Base-by-base conservation (phyloP, 768 basidiomycete species). In the Hygrophorus pudorinus region DNA sequence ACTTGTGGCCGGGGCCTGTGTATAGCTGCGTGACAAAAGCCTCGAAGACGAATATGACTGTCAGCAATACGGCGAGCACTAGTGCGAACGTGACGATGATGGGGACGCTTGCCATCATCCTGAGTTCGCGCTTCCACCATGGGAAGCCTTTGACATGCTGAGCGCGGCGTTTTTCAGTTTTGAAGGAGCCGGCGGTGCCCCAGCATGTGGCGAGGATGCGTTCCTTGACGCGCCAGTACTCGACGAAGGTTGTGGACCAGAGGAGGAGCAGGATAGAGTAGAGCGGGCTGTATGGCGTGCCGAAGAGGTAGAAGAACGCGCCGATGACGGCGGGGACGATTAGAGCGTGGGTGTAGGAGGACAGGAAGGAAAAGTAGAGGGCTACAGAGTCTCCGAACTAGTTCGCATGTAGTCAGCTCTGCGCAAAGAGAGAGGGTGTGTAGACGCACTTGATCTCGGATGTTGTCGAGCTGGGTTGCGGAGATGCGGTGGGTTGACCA, bases 151-250 rank as follows among this genome's bases (percentile, higher is more conserved):
- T 66, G 27, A 63, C 59, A 55, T 78, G 77, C 36, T 78, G 74
- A 1, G 75, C 75, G 17, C 85, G 75, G 12, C 76, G 74, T 48
- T 77, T 79, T 56, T 91, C 89, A 5, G 87, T 85, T 24, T 73
- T 75, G 60, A 80, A 78, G 0, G 83, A 79, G 16, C 85, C 85
- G 20, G 77, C 76, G 0, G 85, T 87, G 3, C 85, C 84, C 71
- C 88, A 93, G 24, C 79, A 72, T 38, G 91, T 73, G 1, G 88
- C 78, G n/a, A 94, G 66, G 32, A 81, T 78, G 13, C 84, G 78
- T 61, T 98, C 88, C 46, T 77, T 77, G 30, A 96, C 74, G 21
- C 85, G 75, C 94, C 94, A 99, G 69, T 80, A 83, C 60, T 97
- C 92, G 48, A 93, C 84, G 54, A 93, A 94, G 14, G 74, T 60